Evolutionary conservation across 805 yeast genomes (phyloP), one percentile per base, ranked within the genome.

Genomic region (Suhomyces faveliae): DNA sequence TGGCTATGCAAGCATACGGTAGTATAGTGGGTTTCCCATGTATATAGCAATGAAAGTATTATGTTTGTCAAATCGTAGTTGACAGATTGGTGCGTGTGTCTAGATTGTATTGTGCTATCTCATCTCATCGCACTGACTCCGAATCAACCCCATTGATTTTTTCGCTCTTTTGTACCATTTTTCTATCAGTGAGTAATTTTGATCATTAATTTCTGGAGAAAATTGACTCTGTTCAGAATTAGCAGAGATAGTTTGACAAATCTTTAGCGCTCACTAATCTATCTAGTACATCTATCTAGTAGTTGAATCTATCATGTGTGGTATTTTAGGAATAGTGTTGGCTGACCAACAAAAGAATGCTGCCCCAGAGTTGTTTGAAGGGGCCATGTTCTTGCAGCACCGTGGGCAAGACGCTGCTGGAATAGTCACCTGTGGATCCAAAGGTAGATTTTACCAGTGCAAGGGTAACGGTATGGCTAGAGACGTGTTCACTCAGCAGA

Each of bases 321-420:
- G 99, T 59, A 85, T 94, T 53, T 72, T 92, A 58, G 99, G 96
- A 49, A 78, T 92, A 45, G 86, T 89, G 38, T 76, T 89, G 48
- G 88, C 96, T 10, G 87, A 89, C 66, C 87, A 83, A 56, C 66
- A 75, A 20, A 77, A 76, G 42, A 78, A 80, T 49, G 97, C 87
- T 42, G 96, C 96, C 10, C 83, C 96, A 4, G 98, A 91, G 62
- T 76, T 94, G 40, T 84, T 89, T 48, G 99, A 94, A 65, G 97
- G 96, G 5, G 85, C 92, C 53, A 81, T 90, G 72, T 92, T 86
- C 66, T 74, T 94, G 52, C 99, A 94, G 66, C 99, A 94, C 64
- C 81, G 99, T 63, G 99, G 99, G 40, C 99, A 94, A 73, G 99
- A 94, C 67, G 99, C 99, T 9, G 97, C 97, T n/a, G 99, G 99